Percentiles rank a stretch among this genome's conserved stretches.
Evolutionary conservation across 768 basidiomycete species (phyloP).

Genomic region (Pulveroboletus sp.): DNA sequence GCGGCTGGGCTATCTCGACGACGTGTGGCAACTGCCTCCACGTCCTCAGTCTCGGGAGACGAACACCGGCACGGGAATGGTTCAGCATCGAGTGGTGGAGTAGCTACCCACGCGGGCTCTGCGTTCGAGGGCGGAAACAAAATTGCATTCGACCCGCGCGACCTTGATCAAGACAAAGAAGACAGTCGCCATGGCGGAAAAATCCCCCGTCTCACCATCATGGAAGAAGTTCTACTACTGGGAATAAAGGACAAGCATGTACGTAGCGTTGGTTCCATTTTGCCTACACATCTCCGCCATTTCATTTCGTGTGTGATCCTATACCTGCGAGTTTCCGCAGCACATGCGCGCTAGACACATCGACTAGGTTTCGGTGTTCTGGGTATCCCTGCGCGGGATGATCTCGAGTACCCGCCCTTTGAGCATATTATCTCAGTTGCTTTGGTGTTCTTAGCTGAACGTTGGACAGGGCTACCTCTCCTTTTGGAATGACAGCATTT

Average conservation of each 20-base stretch:
- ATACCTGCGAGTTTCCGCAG: slow-evolving; percentile 17
- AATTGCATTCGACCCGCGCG: slow-evolving; percentile 91
- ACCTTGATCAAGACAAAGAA: slow-evolving; percentile 69
- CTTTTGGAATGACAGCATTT: slow-evolving; percentile 99
- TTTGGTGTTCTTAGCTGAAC: slow-evolving; percentile 9
- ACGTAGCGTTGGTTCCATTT: slow-evolving; percentile 21
- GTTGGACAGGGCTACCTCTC: slow-evolving; percentile 77
- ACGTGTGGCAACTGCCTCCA: slow-evolving; percentile 44
- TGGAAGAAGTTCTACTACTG: slow-evolving; percentile 94
- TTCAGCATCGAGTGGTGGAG: slow-evolving; percentile 25
- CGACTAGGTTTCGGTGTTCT: background rate
- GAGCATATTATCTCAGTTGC: slow-evolving; percentile 6
- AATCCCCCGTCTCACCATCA: slow-evolving; percentile 83
- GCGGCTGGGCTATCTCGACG: slow-evolving; percentile 53
- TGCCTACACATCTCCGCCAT: too few species aligned
- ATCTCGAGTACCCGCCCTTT: too few species aligned
- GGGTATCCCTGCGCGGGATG: slow-evolving; percentile 1
- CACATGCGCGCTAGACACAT: slow-evolving; percentile 8
- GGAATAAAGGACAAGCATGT: slow-evolving; percentile 98
- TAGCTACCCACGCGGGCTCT: slow-evolving; percentile 62
- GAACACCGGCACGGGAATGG: slow-evolving; percentile 34
- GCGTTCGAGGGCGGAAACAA: slow-evolving; percentile 84
- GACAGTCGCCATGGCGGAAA: slow-evolving; percentile 62
- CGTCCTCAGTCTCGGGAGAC: slow-evolving; percentile 34
- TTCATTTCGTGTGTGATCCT: slow-evolving; percentile 4